These are phyloP conservation scores for Trichoderma simmonsii DNA, from an alignment of 2,329 filamentous ascomycete genomes.

Conservation along the genomic window DNA sequence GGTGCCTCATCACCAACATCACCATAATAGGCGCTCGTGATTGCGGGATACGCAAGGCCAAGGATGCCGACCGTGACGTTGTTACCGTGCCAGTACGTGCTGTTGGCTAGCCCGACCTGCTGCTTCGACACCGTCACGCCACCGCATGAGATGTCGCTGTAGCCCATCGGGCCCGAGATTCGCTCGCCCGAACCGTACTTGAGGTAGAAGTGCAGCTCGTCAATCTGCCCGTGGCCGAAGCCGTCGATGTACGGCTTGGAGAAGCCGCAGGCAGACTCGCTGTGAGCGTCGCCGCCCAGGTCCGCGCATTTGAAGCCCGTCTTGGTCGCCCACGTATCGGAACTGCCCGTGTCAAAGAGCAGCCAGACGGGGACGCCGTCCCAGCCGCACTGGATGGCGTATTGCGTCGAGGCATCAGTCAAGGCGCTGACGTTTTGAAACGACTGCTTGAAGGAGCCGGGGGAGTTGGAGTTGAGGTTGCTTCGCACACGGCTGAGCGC, in stretches of 20 bases:
- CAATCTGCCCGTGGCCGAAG: constrained; percentile 41
- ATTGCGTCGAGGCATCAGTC: constrained; percentile 40
- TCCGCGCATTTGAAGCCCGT: constrained; percentile 43
- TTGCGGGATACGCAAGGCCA: constrained; percentile 49
- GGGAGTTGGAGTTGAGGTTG: constrained; percentile 18
- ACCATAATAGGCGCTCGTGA: constrained; percentile 48
- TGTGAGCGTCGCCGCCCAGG: constrained; percentile 30
- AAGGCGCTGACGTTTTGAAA: constrained; percentile 40
- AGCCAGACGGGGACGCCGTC: constrained; percentile 39
- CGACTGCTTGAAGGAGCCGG: constrained; percentile 22
- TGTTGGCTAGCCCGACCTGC: constrained; percentile 48
- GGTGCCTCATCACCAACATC: constrained; percentile 36
- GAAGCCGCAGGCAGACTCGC: constrained; percentile 39
- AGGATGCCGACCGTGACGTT: constrained; percentile 51
- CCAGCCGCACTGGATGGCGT: constrained; percentile 41
- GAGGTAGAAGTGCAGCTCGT: constrained; percentile 45
- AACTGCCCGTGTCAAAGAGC: constrained; percentile 50
- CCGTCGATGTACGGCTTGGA: constrained; percentile 37
- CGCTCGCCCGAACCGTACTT: constrained; percentile 49
- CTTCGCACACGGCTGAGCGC: constrained; percentile 28
- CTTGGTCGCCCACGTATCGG: constrained; percentile 49
- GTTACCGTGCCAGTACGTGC: constrained; percentile 50
- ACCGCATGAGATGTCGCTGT: constrained; percentile 44
- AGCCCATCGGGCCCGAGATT: constrained; percentile 46
- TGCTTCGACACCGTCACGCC: constrained; percentile 44